Evolutionary conservation across 352 stramenopile species (phyloP).

Genomic region (Phytophthora kernoviae): DNA sequence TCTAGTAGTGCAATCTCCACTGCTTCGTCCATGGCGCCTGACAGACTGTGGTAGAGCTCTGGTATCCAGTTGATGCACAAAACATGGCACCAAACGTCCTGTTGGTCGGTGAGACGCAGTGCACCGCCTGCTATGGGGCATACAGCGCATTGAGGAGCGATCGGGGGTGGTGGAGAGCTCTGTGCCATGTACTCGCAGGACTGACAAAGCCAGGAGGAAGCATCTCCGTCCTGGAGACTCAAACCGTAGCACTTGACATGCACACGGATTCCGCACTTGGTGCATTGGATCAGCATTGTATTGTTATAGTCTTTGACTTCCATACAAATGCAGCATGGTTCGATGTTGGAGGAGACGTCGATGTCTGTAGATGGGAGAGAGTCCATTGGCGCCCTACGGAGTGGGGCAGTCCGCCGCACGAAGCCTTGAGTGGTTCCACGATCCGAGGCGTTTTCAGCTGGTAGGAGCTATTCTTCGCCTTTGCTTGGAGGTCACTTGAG

Average conservation of each 20-base stretch:
- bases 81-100: conserved; percentile 78
- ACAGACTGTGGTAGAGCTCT: conserved; percentile 79
- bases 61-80: conserved; percentile 89
- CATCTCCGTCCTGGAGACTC: conserved; percentile 37
- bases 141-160: conserved; percentile 65
- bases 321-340: conserved; percentile 76
- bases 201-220: conserved; percentile 68
- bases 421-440: too few species aligned
- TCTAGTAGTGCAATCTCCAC: conserved; percentile 75
- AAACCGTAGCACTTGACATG: conserved; percentile 84
- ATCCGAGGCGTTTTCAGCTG: too few species aligned
- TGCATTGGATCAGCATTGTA: conserved; percentile 67
- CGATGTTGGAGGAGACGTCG: background rate
- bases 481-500: too few species aligned
- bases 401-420: too few species aligned
- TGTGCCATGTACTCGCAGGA: conserved; percentile 47
- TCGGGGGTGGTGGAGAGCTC: background rate
- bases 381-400: too few species aligned
- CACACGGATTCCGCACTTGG: conserved; percentile 62
- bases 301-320: conserved; percentile 64
- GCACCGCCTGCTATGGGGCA: conserved; percentile 74
- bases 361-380: too few species aligned
- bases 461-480: too few species aligned
- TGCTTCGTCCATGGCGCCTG: conserved; percentile 57
- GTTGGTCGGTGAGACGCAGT: conserved; percentile 65